Evolutionary conservation across 169 alveolate species (phyloP), one percentile per base, ranked within the genome.

Genomic region (Haemoproteus tartakovskyi): DNA sequence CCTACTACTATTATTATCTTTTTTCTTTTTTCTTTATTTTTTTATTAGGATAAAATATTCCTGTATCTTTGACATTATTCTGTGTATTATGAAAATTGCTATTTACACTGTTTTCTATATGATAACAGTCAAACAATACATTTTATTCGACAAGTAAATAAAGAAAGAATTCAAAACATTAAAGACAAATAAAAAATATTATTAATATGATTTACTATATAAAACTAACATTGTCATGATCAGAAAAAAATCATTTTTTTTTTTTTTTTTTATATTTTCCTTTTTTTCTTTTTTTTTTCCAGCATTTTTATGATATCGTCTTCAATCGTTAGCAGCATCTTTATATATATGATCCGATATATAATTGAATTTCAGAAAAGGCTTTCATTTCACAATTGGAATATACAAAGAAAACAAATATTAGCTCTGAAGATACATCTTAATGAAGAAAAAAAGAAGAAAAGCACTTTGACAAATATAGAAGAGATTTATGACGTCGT

Each of bases 271-370:
- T 2, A 2, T 59, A 18, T 36, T 12, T 22, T 14, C 24, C 0
- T 62, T 33, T 30, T 6, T 29, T 18, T 56, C 11, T 56, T 57
- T 41, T 45, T 30, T 37, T 38, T 3, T 19, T 3, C 21, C 22
- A 74, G 84, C 26, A 54, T 74, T 18, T 74, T 74, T 48, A 74
- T 74, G 84, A 74, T 74, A 57, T 51, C 62, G 30, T 74, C 84
- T 24, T 29, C 78, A 2, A 27, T 74, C 36, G 62, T 41, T 56
- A 78, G 84, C 18, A 74, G 84, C 30, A 43, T 74, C 30, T 74
- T 74, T 40, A 74, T 74, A 19, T 74, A 56, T 33, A 14, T 74
- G 6, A 56, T 74, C 54, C 33, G 84, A 21, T 57, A 74, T 50
- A 74, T 74, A 51, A 56, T 74, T 56, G 84, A 74, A 59, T 48